Evolutionary conservation across 1,139 yeast species (phyloP).

Genomic region (Diutina ranongensis): DNA sequence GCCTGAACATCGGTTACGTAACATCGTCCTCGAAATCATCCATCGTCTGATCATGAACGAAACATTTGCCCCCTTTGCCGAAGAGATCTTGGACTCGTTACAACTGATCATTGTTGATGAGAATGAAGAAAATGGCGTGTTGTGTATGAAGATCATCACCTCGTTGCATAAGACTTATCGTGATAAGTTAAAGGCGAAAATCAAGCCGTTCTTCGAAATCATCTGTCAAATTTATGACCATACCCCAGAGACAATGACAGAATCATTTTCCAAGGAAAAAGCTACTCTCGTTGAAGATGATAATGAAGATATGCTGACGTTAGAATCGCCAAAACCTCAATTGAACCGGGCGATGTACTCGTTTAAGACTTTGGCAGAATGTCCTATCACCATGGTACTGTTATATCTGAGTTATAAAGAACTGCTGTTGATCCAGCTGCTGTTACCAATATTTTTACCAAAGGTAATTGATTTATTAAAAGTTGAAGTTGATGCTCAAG

Average conservation of each 20-base stretch:
- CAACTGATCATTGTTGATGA: slow-evolving; percentile 56
- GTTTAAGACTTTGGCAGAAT: slow-evolving; percentile 87
- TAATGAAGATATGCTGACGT: slow-evolving; percentile 1
- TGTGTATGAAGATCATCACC: slow-evolving; percentile 86
- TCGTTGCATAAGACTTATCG: slow-evolving; percentile 81
- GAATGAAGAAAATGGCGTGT: slow-evolving; percentile 91
- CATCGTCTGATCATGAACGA: slow-evolving; percentile 81
- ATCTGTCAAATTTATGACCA: slow-evolving; percentile 72
- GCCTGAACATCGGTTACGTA: slow-evolving; percentile 65
- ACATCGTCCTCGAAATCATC: slow-evolving; percentile 64
- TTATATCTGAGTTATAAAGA: slow-evolving; percentile 73
- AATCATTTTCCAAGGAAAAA: slow-evolving; percentile 30
- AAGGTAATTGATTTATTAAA: slow-evolving; percentile 65
- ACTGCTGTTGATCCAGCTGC: slow-evolving; percentile 49
- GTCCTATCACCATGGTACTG: slow-evolving; percentile 94
- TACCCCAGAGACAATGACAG: slow-evolving; percentile 65
- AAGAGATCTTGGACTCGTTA: slow-evolving; percentile 48
- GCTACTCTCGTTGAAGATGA: neutral
- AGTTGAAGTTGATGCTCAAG: slow-evolving; percentile 54
- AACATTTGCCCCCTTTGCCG: slow-evolving; percentile 62
- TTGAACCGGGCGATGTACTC: slow-evolving; percentile 58
- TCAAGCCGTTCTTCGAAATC: slow-evolving; percentile 67
- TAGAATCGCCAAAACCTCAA: slow-evolving; percentile 8
- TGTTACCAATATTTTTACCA: slow-evolving; percentile 72
- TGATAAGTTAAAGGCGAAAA: slow-evolving; percentile 53